Base-by-base conservation (phyloP, 805 yeast genomes). In the Starmerella scarabaei region DNA sequence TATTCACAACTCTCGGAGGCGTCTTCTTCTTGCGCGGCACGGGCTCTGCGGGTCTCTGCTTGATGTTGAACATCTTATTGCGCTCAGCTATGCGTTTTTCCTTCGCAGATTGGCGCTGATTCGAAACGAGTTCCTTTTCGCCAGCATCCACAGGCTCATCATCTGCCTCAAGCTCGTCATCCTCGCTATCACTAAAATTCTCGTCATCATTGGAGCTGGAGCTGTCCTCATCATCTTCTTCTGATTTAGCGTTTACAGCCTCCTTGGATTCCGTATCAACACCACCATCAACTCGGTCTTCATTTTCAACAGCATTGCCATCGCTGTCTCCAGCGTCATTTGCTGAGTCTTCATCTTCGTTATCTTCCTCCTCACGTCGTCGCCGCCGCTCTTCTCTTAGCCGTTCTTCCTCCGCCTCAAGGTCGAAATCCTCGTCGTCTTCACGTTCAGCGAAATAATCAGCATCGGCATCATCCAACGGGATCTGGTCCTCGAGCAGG, bases 401-500 rank as follows among this genome's bases (percentile, higher is more conserved):
- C 35, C 43, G 42, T 27, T 39, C 39, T 9, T 51, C 32, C 39
- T 52, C 46, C 28, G 52, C 55, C 21, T 47, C 60, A 16, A 53
- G 39, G 41, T 51, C 60, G 44, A 62, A 64, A 30, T 77, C 68
- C 33, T 51, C 60, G 39, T 66, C 69, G 33, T 57, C 64, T 29
- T 64, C 69, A 12, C 57, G 44, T 41, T 65, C 69, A 33, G 55
- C 55, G 40, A 63, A 63, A 26, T 62, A 52, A 29, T 82, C 80
- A 46, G 82, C 93, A 32, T 80, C 93, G 32, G 82, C 84, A 3
- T 65, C 67, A 14, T 63, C 65, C 12, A 63, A 55, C 35, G 73
- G 78, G 47, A 73, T 80, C 50, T 77, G 94, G 21, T 81, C 68
- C 43, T 75, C 80, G 16, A 91, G 63, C 44, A 91, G 67, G 41